Conservation (phyloP, 352 stramenopile genomes). For the Phytophthora syringae region DNA sequence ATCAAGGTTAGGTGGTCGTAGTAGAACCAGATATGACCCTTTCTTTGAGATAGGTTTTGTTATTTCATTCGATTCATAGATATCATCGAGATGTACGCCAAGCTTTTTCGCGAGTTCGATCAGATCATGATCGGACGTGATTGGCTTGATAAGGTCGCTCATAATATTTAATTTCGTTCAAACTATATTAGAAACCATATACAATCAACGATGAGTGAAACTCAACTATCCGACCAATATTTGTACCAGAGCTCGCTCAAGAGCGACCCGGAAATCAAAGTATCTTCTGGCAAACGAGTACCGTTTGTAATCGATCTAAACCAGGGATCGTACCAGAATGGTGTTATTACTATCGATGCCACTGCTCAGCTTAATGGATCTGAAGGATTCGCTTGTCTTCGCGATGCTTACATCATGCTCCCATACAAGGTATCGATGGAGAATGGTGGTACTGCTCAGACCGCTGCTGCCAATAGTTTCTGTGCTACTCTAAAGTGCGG, state of each 20-base stretch:
- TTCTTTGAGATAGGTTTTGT: constrained; percentile 4
- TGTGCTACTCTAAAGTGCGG: constrained; percentile 4
- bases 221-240: constrained; percentile 13
- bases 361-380: constrained; percentile 8
- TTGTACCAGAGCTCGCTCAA: constrained; percentile 13
- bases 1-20: constrained; percentile 15
- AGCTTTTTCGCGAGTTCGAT: neutral
- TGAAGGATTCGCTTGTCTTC: constrained; percentile 8
- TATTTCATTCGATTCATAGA: constrained; percentile 10
- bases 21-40: constrained; percentile 20
- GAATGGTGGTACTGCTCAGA: constrained; percentile 1
- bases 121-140: constrained; percentile 12
- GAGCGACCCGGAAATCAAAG: constrained; percentile 9
- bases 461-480: neutral
- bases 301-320: constrained; percentile 17
- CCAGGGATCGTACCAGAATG: constrained; percentile 15
- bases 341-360: constrained; percentile 21
- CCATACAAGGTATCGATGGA: constrained; percentile 21
- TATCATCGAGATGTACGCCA: constrained; percentile 4
- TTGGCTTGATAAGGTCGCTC: constrained; percentile 6
- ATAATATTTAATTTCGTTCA: constrained; percentile 6
- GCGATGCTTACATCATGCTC: constrained; percentile 24
- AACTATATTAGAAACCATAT: constrained; percentile 11
- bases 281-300: constrained; percentile 2
- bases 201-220: constrained; percentile 13